A percentile compares a stretch with the other conserved stretches of the same genome.
These are phyloP conservation scores for Mycena metata DNA, from an alignment of 768 basidiomycete species.

Conservation along the genomic window DNA sequence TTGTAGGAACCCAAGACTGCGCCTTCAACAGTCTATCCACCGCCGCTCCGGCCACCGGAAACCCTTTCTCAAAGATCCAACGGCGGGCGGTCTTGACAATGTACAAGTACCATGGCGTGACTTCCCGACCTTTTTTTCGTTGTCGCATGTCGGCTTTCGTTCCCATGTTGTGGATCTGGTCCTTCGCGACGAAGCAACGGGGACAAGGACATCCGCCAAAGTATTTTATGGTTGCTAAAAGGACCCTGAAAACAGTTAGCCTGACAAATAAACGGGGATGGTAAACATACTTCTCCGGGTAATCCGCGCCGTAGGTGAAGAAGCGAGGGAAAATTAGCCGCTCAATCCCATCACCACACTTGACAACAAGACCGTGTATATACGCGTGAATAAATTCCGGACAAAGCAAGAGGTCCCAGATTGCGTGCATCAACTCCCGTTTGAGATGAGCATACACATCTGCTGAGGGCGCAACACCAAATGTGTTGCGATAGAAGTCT, in stretches of 20 bases:
- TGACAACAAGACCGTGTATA: slow-evolving; percentile 41
- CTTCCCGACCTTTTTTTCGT: slow-evolving; percentile 9
- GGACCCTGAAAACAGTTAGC: slow-evolving; percentile 30
- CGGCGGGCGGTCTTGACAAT: background rate
- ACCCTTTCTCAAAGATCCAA: slow-evolving; percentile 21
- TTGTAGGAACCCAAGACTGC: slow-evolving; percentile 23
- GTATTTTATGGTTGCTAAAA: slow-evolving; percentile 30
- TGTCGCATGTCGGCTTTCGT: slow-evolving; percentile 32
- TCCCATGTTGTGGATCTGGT: slow-evolving; percentile 35
- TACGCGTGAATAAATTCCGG: slow-evolving; percentile 45
- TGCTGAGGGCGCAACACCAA: slow-evolving; percentile 26
- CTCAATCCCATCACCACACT: slow-evolving; percentile 43
- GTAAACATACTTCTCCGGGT: slow-evolving; percentile 50
- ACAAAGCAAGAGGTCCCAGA: slow-evolving; percentile 43
- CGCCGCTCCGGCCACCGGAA: background rate
- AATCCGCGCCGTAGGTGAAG: slow-evolving; percentile 48
- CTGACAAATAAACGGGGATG: background rate
- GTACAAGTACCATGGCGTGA: slow-evolving; percentile 2
- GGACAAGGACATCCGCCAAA: slow-evolving; percentile 42
- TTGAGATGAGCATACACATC: slow-evolving; percentile 43
- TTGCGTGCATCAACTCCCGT: slow-evolving; percentile 45
- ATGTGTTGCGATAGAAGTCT: slow-evolving; percentile 36
- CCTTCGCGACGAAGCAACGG: slow-evolving; percentile 38
- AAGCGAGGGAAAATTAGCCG: slow-evolving; percentile 44
- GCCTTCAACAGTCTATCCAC: background rate